A percentile compares a stretch with the other conserved stretches of the same genome.
Evolutionary conservation across 164 flowering plant genomes (phyloP).

Genomic region (Aristolochia contorta): DNA sequence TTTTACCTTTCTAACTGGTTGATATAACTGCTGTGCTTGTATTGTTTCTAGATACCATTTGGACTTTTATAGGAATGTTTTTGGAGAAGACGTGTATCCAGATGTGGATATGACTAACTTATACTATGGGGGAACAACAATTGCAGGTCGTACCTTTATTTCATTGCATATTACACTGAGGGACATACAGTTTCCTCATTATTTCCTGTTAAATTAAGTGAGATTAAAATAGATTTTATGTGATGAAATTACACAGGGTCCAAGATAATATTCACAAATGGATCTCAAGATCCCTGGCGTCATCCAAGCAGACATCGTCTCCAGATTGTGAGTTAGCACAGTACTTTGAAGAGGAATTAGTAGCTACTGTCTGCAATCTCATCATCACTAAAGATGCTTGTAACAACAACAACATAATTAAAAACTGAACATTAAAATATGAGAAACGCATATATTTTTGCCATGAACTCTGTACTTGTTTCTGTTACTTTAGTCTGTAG

Average conservation of each 20-base stretch:
- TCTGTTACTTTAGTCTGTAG: background rate
- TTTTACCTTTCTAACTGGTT: background rate
- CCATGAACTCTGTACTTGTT: no score
- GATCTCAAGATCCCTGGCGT: slow-evolving; percentile 99
- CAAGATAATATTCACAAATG: slow-evolving; percentile 84
- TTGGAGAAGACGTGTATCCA: slow-evolving; percentile 83
- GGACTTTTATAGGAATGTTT: slow-evolving; percentile 88
- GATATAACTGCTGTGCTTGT: background rate
- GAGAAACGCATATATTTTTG: no score
- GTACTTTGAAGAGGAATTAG: background rate
- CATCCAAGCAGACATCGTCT: slow-evolving; percentile 83
- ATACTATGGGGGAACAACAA: slow-evolving; percentile 85
- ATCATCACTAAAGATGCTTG: no score
- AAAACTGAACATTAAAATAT: no score
- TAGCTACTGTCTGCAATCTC: no score
- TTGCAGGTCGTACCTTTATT: slow-evolving; percentile 52
- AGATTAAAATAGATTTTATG: background rate
- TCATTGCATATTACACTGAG: background rate
- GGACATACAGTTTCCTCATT: no score
- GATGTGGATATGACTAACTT: slow-evolving; percentile 71
- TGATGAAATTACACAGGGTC: slow-evolving; percentile 43
- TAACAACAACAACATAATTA: no score
- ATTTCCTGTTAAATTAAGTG: background rate
- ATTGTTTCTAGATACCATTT: slow-evolving; percentile 65
- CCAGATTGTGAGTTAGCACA: slow-evolving; percentile 25